These are phyloP conservation scores for Linnemannia elongata DNA, from an alignment of 192 early-diverging fungal genomes.

Conservation along the genomic window DNA sequence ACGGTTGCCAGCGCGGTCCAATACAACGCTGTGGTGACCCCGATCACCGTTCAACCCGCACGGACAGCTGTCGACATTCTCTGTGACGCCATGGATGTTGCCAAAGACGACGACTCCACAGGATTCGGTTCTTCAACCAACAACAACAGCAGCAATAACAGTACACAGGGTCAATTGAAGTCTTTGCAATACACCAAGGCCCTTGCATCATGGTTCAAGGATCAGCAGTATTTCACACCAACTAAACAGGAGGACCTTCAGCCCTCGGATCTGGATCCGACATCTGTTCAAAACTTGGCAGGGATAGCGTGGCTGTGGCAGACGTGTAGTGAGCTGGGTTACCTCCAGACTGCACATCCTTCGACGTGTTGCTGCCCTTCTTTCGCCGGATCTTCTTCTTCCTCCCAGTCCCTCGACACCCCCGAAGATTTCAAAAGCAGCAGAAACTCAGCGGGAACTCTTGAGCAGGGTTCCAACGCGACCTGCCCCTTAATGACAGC, in stretches of 20 bases:
- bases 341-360: slow-evolving; percentile 61
- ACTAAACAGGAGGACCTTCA: slow-evolving; percentile 43
- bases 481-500: neutral
- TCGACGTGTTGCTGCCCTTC: slow-evolving; percentile 51
- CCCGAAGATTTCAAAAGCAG: neutral
- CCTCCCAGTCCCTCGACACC: neutral
- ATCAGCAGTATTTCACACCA: slow-evolving; percentile 45
- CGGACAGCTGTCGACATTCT: slow-evolving; percentile 41
- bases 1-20: slow-evolving; percentile 51
- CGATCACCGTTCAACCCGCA: slow-evolving; percentile 7
- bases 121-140: neutral
- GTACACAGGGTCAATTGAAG: neutral
- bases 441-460: neutral
- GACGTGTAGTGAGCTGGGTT: slow-evolving; percentile 80
- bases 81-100: slow-evolving; percentile 37
- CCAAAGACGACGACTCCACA: neutral
- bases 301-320: slow-evolving; percentile 71
- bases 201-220: slow-evolving; percentile 34
- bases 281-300: slow-evolving; percentile 34
- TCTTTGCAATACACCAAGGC: slow-evolving; percentile 16
- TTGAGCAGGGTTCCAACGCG: neutral
- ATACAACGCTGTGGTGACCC: slow-evolving; percentile 33
- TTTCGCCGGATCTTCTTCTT: slow-evolving; percentile 16
- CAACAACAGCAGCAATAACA: neutral
- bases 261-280: slow-evolving; percentile 53